Conservation (phyloP, 1,139 yeast genomes). For the Pichia sp. region DNA sequence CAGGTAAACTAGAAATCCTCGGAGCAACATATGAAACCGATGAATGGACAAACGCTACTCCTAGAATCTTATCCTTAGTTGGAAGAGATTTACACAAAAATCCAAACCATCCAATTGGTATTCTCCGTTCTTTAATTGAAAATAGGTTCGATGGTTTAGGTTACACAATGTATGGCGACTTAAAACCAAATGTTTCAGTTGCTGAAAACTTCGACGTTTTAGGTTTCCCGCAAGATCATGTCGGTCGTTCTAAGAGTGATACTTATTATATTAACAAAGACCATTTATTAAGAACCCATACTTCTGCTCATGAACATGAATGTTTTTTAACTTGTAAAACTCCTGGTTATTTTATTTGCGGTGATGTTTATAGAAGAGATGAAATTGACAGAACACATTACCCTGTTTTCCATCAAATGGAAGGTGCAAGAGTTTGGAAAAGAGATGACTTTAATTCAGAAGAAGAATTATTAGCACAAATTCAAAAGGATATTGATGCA, state of each 20-base stretch:
- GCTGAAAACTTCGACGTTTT: conserved; percentile 84
- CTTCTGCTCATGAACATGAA: conserved; percentile 92
- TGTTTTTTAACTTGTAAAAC: conserved; percentile 64
- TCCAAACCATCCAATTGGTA: conserved; percentile 83
- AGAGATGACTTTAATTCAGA: conserved; percentile 34
- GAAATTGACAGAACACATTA: conserved; percentile 94
- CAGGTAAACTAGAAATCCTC: conserved; percentile 34
- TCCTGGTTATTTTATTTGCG: conserved; percentile 87
- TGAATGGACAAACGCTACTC: conserved; percentile 82
- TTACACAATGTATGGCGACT: conserved; percentile 73
- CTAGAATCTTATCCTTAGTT: conserved; percentile 61
- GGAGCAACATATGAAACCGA: conserved; percentile 56
- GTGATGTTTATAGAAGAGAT: conserved; percentile 94
- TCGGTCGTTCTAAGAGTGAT: conserved; percentile 88
- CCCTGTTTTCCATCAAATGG: conserved; percentile 97
- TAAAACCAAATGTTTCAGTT: conserved; percentile 77
- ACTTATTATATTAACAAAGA: conserved; percentile 80
- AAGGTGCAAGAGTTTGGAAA: conserved; percentile 88
- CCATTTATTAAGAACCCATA: conserved; percentile 72
- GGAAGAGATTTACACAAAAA: conserved; percentile 70
- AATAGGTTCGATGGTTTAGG: conserved; percentile 59
- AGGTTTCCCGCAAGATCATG: conserved; percentile 89
- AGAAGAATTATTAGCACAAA: conserved; percentile 36
- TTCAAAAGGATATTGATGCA: conserved; percentile 52
- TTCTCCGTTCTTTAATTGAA: conserved; percentile 69